Evolutionary conservation across 1,284 basidiomycete species (phyloP).

Genomic region (Leccinum insolens): DNA sequence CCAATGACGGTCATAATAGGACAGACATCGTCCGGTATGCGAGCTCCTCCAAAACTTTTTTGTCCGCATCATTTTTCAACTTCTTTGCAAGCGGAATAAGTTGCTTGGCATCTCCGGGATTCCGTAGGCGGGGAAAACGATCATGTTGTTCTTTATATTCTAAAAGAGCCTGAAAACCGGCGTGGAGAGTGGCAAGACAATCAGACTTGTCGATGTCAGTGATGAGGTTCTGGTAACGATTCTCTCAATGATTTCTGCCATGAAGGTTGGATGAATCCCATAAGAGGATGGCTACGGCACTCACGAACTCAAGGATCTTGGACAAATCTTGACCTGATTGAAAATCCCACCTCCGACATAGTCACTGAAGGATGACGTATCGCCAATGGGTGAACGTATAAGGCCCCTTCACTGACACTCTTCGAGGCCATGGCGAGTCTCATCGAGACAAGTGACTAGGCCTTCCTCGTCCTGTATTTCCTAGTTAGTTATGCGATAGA

Average conservation of each 20-base stretch:
- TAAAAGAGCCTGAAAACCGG: conserved; percentile 94
- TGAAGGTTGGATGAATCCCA: conserved; percentile 6
- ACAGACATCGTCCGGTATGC: too few relatives aligned
- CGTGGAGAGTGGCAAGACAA: conserved; percentile 88
- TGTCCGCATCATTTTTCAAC: too few relatives aligned
- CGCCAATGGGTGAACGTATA: conserved; percentile 94
- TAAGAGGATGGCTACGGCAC: conserved; percentile 32
- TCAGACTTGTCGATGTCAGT: conserved; percentile 99
- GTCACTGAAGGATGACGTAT: conserved; percentile 78
- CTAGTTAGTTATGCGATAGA: conserved; percentile 3
- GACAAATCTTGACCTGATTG: conserved; percentile 98
- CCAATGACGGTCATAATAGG: too few relatives aligned
- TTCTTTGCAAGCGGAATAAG: too few relatives aligned
- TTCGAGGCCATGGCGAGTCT: conserved; percentile 95
- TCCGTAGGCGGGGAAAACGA: conserved; percentile 83
- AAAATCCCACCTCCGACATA: conserved; percentile 95
- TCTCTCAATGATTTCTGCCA: conserved; percentile 91
- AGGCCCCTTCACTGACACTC: conserved; percentile 69
- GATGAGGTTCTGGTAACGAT: conserved; percentile 84
- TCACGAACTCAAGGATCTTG: conserved; percentile 89
- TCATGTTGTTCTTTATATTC: conserved; percentile 74
- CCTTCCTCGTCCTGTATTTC: conserved; percentile 75
- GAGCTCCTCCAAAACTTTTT: too few relatives aligned
- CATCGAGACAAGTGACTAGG: conserved; percentile 96
- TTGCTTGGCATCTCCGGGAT: conserved; percentile 72